These are phyloP conservation scores for Phlebopus sp. DNA, from an alignment of 1,284 basidiomycete genomes.

Conservation along the genomic window DNA sequence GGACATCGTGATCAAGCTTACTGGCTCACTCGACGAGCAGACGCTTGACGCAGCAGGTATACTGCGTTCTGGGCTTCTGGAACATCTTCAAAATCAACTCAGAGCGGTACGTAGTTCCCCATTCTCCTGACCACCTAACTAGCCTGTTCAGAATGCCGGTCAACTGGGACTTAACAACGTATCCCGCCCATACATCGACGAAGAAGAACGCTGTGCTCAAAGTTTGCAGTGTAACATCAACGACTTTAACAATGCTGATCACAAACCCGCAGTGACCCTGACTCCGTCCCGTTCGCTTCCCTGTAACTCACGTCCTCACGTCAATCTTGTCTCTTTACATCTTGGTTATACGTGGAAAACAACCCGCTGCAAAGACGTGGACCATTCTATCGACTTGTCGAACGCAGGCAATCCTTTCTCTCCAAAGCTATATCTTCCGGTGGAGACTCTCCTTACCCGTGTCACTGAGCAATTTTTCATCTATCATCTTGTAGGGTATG, in stretches of 20 bases:
- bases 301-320: slow-evolving; percentile 33
- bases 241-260: slow-evolving; percentile 10
- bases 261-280: slow-evolving; percentile 40
- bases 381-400: slow-evolving; percentile 7
- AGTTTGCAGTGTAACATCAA: slow-evolving; percentile 28
- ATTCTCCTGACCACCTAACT: slow-evolving; percentile 13
- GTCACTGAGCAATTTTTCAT: slow-evolving; percentile 52
- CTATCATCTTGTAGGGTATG: slow-evolving; percentile 59
- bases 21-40: slow-evolving; percentile 48
- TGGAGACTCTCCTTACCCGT: slow-evolving; percentile 48
- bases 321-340: slow-evolving; percentile 47
- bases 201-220: slow-evolving; percentile 43
- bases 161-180: slow-evolving; percentile 55
- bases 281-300: slow-evolving; percentile 41
- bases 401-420: slow-evolving; percentile 44
- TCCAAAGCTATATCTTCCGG: slow-evolving; percentile 46
- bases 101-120: slow-evolving; percentile 36
- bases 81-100: slow-evolving; percentile 50
- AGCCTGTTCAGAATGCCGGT: slow-evolving; percentile 47
- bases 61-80: slow-evolving; percentile 46
- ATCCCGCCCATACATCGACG: slow-evolving; percentile 47
- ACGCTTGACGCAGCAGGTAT: slow-evolving; percentile 40
- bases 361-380: slow-evolving; percentile 8
- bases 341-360: slow-evolving; percentile 52
- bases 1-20: slow-evolving; percentile 50